These are phyloP conservation scores for Cyberlindnera mycetangii DNA, from an alignment of 805 yeast genomes.

Conservation along the genomic window DNA sequence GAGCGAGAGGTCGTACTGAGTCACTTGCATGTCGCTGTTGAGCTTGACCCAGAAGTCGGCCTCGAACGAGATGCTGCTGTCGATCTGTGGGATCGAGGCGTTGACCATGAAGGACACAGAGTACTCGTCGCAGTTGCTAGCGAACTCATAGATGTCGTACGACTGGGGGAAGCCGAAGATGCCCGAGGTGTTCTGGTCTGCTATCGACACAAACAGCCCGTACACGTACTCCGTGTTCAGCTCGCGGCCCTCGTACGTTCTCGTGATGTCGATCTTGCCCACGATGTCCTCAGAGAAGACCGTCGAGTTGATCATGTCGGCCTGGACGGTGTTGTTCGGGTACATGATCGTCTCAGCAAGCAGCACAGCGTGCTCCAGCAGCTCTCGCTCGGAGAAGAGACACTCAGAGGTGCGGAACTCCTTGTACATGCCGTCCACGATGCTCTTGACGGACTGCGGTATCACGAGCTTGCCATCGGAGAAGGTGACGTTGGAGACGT, in stretches of 20 bases:
- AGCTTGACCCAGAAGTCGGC: conserved; percentile 18
- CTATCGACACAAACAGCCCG: conserved; percentile 19
- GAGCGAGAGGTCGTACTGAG: conserved; percentile 23
- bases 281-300: conserved; percentile 19
- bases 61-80: conserved; percentile 19
- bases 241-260: conserved; percentile 24
- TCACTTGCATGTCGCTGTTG: conserved; percentile 10
- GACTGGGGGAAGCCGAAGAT: conserved; percentile 20
- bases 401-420: not conserved
- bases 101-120: conserved; percentile 13
- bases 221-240: conserved; percentile 27
- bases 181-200: not conserved
- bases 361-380: conserved; percentile 10
- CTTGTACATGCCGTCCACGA: not conserved
- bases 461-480: not conserved
- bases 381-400: conserved; percentile 7
- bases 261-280: conserved; percentile 24
- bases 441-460: conserved; percentile 30
- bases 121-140: conserved; percentile 15
- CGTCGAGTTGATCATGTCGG: conserved; percentile 23
- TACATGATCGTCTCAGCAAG: conserved; percentile 27
- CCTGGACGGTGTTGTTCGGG: conserved; percentile 18
- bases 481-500: not conserved
- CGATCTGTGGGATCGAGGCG: conserved; percentile 17
- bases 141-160: conserved; percentile 15